Conservation (phyloP, 495 filamentous ascomycete species). For the Penicillium lividum region DNA sequence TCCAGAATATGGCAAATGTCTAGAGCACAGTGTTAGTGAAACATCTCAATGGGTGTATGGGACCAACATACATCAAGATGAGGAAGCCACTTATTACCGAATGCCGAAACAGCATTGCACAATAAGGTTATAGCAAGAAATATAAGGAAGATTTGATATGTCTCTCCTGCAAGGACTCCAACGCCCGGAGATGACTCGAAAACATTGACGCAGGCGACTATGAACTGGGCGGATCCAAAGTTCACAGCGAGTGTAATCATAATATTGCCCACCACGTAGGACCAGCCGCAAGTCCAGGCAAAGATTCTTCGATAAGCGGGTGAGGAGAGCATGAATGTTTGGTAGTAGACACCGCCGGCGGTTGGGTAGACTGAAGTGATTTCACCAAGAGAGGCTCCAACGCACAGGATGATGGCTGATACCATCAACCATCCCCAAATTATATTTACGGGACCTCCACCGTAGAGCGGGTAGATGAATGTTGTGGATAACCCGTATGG, state of each 20-base stretch:
- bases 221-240: constrained; percentile 29
- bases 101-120: constrained; percentile 21
- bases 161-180: constrained; percentile 18
- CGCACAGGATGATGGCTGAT: constrained; percentile 61
- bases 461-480: constrained; percentile 59
- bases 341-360: constrained; percentile 64
- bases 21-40: constrained; percentile 19
- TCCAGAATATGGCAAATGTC: constrained; percentile 64
- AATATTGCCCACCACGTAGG: constrained; percentile 67
- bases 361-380: constrained; percentile 69
- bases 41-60: not conserved
- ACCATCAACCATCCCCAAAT: constrained; percentile 66
- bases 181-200: constrained; percentile 42
- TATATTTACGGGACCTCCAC: constrained; percentile 59
- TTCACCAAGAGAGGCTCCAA: constrained; percentile 66
- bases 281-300: constrained; percentile 67
- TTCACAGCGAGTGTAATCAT: constrained; percentile 41
- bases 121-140: constrained; percentile 58
- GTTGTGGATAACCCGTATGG: constrained; percentile 66
- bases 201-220: constrained; percentile 27
- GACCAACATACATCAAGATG: constrained; percentile 47
- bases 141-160: constrained; percentile 53
- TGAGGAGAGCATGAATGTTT: constrained; percentile 57
- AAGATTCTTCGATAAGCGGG: constrained; percentile 56
- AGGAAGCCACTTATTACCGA: constrained; percentile 27